A percentile compares a stretch with the other conserved stretches of the same genome.
phyloP scores from a whole-genome alignment of 495 filamentous ascomycete species.

The Symbiotaphrina buchneri region DNA sequence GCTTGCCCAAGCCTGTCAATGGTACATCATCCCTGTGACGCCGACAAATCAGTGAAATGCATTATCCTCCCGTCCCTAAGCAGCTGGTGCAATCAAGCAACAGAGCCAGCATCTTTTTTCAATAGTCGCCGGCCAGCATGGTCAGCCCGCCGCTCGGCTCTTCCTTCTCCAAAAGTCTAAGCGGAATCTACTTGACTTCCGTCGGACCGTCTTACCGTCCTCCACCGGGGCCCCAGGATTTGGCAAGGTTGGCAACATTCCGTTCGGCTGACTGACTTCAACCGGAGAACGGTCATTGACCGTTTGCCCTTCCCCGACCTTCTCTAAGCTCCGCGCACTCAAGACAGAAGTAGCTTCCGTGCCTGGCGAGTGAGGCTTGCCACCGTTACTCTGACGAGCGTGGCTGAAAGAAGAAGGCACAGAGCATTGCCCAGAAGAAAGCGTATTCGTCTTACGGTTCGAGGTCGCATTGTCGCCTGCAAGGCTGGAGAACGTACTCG shows the following conservation, averaged over 20 bases:
- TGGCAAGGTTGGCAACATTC: not conserved
- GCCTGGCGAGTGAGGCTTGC: conserved; percentile 4
- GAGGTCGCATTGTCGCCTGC: too few relatives aligned
- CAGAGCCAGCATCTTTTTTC: too few relatives aligned
- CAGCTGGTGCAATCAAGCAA: too few relatives aligned
- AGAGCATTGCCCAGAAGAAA: conserved; percentile 2
- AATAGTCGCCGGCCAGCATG: too few relatives aligned
- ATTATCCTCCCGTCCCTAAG: too few relatives aligned
- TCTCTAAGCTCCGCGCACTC: conserved; percentile 3
- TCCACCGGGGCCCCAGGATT: not conserved
- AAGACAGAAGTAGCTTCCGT: conserved; percentile 5
- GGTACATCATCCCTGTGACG: too few relatives aligned
- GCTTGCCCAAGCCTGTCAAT: too few relatives aligned
- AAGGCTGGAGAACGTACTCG: too few relatives aligned
- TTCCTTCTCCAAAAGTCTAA: not conserved
- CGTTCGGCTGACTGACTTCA: not conserved
- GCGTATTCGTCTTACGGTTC: conserved; percentile 1
- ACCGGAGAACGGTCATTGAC: not conserved
- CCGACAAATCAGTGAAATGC: too few relatives aligned
- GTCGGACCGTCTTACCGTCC: not conserved
- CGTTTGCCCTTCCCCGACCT: too few relatives aligned
- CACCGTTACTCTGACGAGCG: conserved; percentile 1
- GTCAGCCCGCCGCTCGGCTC: too few relatives aligned
- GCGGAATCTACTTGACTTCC: not conserved
- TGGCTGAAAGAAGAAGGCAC: conserved; percentile 3